phyloP scores from a whole-genome alignment of 139 green algal species.

The Chlamydomonas applanata region DNA sequence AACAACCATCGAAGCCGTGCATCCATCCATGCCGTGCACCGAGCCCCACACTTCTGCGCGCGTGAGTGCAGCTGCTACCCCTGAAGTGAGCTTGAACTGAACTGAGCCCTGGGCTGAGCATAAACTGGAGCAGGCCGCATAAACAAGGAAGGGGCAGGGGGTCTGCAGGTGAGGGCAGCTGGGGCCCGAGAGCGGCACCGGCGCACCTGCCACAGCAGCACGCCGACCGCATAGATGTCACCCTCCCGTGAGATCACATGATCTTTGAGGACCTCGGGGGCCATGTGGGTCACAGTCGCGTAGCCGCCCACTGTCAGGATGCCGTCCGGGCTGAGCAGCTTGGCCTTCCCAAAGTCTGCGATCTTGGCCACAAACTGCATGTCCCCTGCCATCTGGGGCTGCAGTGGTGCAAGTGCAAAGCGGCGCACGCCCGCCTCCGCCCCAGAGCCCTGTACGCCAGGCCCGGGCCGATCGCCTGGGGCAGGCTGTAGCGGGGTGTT shows the following conservation, averaged over 20 bases:
- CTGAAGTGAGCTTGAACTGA: too few species aligned
- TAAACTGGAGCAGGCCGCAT: too few species aligned
- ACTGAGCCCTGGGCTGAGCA: too few species aligned
- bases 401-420: neutral
- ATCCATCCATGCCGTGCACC: too few species aligned
- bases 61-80: too few species aligned
- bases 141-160: too few species aligned
- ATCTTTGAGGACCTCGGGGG: constrained; percentile 36
- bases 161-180: too few species aligned
- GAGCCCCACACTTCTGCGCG: too few species aligned
- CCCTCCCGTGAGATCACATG: constrained; percentile 22
- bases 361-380: constrained; percentile 31
- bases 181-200: neutral
- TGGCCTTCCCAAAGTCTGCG: constrained; percentile 65
- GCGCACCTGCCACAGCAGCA: constrained; percentile 60
- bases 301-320: constrained; percentile 21
- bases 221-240: constrained; percentile 57
- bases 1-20: neutral
- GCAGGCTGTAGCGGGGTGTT: too few species aligned
- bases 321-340: constrained; percentile 34
- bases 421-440: too few species aligned
- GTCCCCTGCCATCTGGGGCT: neutral
- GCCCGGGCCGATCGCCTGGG: too few species aligned
- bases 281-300: constrained; percentile 60
- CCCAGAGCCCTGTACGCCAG: too few species aligned